Conservation (phyloP, 78 protist species). For the Capsaspora owczarzaki region DNA sequence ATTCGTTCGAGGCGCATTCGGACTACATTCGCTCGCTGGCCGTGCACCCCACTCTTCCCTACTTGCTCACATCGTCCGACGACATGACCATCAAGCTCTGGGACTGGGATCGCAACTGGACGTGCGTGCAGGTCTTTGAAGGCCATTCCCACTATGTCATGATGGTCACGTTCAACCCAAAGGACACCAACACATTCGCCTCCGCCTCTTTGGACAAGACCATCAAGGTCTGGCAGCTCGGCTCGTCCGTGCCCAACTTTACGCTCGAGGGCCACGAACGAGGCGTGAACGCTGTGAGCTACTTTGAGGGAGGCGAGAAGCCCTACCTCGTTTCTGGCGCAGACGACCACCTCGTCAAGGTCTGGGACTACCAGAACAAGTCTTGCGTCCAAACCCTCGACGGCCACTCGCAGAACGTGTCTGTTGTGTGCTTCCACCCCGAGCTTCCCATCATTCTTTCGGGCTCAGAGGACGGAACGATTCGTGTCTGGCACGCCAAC, state of each 20-base stretch:
- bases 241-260: constrained; percentile 74
- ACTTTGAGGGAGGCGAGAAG: constrained; percentile 84
- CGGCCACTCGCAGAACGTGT: constrained; percentile 87
- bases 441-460: constrained; percentile 91
- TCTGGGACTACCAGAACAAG: constrained; percentile 97
- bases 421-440: constrained; percentile 88
- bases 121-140: constrained; percentile 69
- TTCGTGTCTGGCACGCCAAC: constrained; percentile 82
- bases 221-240: constrained; percentile 89
- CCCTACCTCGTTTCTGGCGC: constrained; percentile 96
- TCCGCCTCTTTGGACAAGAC: constrained; percentile 94
- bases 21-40: constrained; percentile 94
- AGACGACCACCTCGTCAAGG: constrained; percentile 81
- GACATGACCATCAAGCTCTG: constrained; percentile 93
- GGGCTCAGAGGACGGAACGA: constrained; percentile 83
- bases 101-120: constrained; percentile 95
- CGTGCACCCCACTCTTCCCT: constrained; percentile 92
- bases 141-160: constrained; percentile 98
- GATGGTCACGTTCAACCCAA: constrained; percentile 92
- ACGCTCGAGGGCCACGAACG: constrained; percentile 96
- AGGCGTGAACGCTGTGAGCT: constrained; percentile 96
- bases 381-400: constrained; percentile 87
- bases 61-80: constrained; percentile 84
- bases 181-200: constrained; percentile 95
- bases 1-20: constrained; percentile 81